Percentiles rank a stretch among this genome's conserved stretches.
phyloP scores from a whole-genome alignment of 768 basidiomycete genomes.

The Pleurotus ostreatus region DNA sequence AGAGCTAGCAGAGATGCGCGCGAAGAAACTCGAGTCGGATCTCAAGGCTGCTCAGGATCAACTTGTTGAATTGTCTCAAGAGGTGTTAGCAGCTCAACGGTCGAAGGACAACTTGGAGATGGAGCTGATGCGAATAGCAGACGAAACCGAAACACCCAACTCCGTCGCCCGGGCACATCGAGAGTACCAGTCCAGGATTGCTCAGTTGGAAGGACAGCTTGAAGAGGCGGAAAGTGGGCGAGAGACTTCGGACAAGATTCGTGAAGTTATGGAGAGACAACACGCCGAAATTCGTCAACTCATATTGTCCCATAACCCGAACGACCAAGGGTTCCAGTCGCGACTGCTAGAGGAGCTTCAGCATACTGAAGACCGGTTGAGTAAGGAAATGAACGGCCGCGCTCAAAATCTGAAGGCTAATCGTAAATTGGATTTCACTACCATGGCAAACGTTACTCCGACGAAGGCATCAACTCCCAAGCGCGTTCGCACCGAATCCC shows the following conservation, averaged over 20 bases:
- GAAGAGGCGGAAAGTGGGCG: conserved; percentile 52
- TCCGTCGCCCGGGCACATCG: conserved; percentile 59
- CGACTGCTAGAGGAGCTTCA: conserved; percentile 62
- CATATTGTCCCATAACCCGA: conserved; percentile 50
- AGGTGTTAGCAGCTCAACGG: conserved; percentile 47
- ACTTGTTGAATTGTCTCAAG: conserved; percentile 49
- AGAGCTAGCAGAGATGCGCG: conserved; percentile 61
- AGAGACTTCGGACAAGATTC: conserved; percentile 48
- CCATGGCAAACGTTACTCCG: conserved; percentile 43
- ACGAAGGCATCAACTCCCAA: conserved; percentile 37
- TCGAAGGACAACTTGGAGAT: conserved; percentile 65
- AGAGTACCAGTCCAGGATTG: conserved; percentile 59
- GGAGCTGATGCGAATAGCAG: conserved; percentile 63
- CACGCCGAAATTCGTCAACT: conserved; percentile 72
- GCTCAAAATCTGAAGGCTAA: conserved; percentile 29
- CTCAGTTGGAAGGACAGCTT: conserved; percentile 58
- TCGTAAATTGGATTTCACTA: conserved; percentile 29
- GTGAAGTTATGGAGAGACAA: conserved; percentile 59
- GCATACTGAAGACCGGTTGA: conserved; percentile 52
- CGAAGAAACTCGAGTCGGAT: conserved; percentile 57
- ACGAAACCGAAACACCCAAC: conserved; percentile 48
- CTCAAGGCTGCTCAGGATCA: conserved; percentile 54
- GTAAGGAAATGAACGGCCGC: conserved; percentile 44
- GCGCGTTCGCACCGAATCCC: conserved; percentile 31
- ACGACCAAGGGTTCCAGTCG: conserved; percentile 58